phyloP scores from a whole-genome alignment of 768 basidiomycete species.

The Serendipita sp. region DNA sequence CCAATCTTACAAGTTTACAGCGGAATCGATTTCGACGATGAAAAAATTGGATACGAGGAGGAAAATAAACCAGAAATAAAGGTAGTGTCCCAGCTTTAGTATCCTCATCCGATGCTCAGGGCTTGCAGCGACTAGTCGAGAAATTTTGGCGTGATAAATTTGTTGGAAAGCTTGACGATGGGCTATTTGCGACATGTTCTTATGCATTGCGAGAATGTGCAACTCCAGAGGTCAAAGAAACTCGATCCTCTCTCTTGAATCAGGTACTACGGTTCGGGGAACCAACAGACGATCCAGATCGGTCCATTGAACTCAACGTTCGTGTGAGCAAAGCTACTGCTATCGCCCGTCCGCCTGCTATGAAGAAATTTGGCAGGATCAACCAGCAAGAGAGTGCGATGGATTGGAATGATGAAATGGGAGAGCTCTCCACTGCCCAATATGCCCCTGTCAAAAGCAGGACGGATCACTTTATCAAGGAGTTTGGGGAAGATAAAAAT shows the following conservation, averaged over 20 bases:
- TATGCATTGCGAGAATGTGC: constrained; percentile 46
- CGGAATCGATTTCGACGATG: constrained; percentile 81
- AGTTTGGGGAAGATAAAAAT: not conserved
- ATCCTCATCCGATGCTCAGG: not conserved
- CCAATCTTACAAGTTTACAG: constrained; percentile 23
- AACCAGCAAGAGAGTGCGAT: not conserved
- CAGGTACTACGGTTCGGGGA: constrained; percentile 69
- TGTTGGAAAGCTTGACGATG: constrained; percentile 26
- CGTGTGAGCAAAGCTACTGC: constrained; percentile 72
- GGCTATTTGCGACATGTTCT: constrained; percentile 46
- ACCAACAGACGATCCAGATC: constrained; percentile 41
- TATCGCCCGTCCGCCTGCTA: constrained; percentile 46
- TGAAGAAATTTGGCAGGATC: constrained; percentile 52
- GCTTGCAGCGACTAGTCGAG: constrained; percentile 55
- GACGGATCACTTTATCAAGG: constrained; percentile 1
- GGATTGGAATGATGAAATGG: not conserved
- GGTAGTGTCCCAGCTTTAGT: constrained; percentile 25
- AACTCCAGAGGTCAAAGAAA: constrained; percentile 45
- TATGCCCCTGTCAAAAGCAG: not conserved
- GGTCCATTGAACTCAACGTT: constrained; percentile 58
- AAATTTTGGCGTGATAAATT: constrained; percentile 40
- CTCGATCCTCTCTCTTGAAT: constrained; percentile 49
- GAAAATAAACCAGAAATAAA: constrained; percentile 57
- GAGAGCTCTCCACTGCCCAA: not conserved
- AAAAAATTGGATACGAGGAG: constrained; percentile 44